Evolutionary conservation across 257 asterid genomes (phyloP).

Genomic region (Thymus mandschuricus): DNA sequence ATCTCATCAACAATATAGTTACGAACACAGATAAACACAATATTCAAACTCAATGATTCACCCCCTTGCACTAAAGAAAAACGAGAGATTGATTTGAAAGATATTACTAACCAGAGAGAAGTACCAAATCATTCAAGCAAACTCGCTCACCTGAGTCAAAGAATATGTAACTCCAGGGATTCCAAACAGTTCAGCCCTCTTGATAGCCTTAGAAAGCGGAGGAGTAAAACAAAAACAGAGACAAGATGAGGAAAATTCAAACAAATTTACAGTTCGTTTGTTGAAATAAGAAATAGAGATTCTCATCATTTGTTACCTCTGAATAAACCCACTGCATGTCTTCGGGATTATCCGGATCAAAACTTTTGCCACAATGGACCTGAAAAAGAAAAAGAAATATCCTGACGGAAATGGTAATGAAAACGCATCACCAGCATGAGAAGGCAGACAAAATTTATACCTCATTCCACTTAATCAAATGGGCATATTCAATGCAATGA

Average conservation of each 20-base stretch:
- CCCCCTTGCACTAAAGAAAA: slow-evolving; percentile 14
- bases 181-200: slow-evolving; percentile 97
- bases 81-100: background rate
- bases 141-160: slow-evolving; percentile 74
- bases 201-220: slow-evolving; percentile 64
- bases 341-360: slow-evolving; percentile 93
- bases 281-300: slow-evolving; percentile 28
- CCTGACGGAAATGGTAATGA: slow-evolving; percentile 26
- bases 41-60: background rate
- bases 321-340: slow-evolving; percentile 98
- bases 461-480: slow-evolving; percentile 95
- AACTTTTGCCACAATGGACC: slow-evolving; percentile 82
- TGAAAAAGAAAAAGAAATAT: slow-evolving; percentile 34
- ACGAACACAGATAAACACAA: slow-evolving; percentile 12
- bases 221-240: slow-evolving; percentile 27
- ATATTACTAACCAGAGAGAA: slow-evolving; percentile 2
- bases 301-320: slow-evolving; percentile 55
- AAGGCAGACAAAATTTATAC: slow-evolving; percentile 34
- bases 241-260: slow-evolving; percentile 9
- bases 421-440: slow-evolving; percentile 24
- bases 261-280: slow-evolving; percentile 14
- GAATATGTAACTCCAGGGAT: slow-evolving; percentile 98
- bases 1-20: slow-evolving; percentile 17
- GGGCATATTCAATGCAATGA: slow-evolving; percentile 98
- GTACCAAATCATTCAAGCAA: background rate